Evolutionary conservation across 83 land plant genomes (phyloP).

Genomic region (Picea abies): DNA sequence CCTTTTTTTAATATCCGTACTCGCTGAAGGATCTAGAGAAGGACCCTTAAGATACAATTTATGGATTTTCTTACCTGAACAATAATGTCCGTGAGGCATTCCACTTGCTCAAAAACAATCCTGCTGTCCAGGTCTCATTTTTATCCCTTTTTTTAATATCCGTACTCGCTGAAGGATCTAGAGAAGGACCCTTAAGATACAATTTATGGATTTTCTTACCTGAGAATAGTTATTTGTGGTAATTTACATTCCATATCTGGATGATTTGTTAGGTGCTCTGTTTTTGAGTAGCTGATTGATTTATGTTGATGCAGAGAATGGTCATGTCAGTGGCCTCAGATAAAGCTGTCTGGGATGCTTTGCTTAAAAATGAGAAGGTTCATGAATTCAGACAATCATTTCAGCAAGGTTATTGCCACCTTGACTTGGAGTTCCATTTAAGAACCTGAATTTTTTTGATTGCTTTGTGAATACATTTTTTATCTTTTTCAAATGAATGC

Average conservation of each 20-base stretch:
- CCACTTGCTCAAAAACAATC: slow-evolving; percentile 25
- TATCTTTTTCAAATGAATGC: no score
- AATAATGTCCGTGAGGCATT: slow-evolving; percentile 32
- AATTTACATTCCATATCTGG: background rate
- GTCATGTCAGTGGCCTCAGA: slow-evolving; percentile 66
- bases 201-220: background rate
- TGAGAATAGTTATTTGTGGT: background rate
- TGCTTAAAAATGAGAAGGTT: slow-evolving; percentile 55
- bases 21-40: background rate
- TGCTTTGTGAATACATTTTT: background rate
- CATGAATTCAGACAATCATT: slow-evolving; percentile 37
- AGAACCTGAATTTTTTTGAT: background rate
- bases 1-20: background rate
- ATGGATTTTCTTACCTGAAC: background rate
- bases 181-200: background rate
- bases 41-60: background rate
- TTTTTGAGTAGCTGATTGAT: background rate
- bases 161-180: background rate
- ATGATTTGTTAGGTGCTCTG: background rate
- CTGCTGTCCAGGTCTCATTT: slow-evolving; percentile 35
- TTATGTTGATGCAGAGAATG: slow-evolving; percentile 39
- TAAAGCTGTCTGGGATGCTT: slow-evolving; percentile 65
- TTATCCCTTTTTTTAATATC: background rate
- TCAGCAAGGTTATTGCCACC: slow-evolving; percentile 26
- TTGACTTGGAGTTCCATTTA: background rate